A percentile compares a stretch with the other conserved stretches of the same genome.
Evolutionary conservation across 306 rosid species (phyloP).

Genomic region (Quercus suber): DNA sequence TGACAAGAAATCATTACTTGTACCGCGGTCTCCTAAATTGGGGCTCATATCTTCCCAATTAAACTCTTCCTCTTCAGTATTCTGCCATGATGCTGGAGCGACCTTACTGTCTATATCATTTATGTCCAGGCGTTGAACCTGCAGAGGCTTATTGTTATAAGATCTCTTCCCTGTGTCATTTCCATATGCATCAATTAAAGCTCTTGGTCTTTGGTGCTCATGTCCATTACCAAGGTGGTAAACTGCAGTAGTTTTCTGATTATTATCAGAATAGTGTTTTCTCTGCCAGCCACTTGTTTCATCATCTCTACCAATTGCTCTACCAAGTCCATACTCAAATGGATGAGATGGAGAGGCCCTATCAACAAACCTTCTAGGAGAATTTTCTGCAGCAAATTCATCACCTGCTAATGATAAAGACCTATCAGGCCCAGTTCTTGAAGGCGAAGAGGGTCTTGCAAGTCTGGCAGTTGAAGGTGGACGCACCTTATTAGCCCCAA

Average conservation of each 20-base stretch:
- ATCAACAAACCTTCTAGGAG: slow-evolving; percentile 42
- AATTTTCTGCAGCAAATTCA: slow-evolving; percentile 48
- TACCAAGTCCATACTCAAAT: slow-evolving; percentile 49
- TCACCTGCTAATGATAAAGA: slow-evolving; percentile 43
- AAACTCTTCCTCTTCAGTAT: slow-evolving; percentile 94
- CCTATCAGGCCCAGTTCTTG: slow-evolving; percentile 55
- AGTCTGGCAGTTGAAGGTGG: slow-evolving; percentile 37
- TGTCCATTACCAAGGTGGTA: slow-evolving; percentile 65
- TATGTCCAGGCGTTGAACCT: slow-evolving; percentile 46
- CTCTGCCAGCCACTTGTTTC: slow-evolving; percentile 55
- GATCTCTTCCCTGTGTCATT: slow-evolving; percentile 66
- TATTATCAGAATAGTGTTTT: slow-evolving; percentile 57
- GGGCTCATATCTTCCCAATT: slow-evolving; percentile 94
- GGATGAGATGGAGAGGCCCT: slow-evolving; percentile 52
- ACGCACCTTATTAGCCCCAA: slow-evolving; percentile 44
- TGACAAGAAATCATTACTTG: slow-evolving; percentile 49
- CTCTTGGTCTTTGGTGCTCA: slow-evolving; percentile 73
- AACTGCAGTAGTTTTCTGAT: slow-evolving; percentile 41
- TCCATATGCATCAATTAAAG: slow-evolving; percentile 94
- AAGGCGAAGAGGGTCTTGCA: slow-evolving; percentile 47
- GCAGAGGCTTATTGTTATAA: slow-evolving; percentile 49
- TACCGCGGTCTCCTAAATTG: slow-evolving; percentile 56
- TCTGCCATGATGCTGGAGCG: slow-evolving; percentile 75
- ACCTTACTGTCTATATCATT: slow-evolving; percentile 58
- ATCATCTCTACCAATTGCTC: slow-evolving; percentile 57